Evolutionary conservation across 2,329 filamentous ascomycete genomes (phyloP), one percentile per base, ranked within the genome.

Genomic region (Aspergillus terreus): DNA sequence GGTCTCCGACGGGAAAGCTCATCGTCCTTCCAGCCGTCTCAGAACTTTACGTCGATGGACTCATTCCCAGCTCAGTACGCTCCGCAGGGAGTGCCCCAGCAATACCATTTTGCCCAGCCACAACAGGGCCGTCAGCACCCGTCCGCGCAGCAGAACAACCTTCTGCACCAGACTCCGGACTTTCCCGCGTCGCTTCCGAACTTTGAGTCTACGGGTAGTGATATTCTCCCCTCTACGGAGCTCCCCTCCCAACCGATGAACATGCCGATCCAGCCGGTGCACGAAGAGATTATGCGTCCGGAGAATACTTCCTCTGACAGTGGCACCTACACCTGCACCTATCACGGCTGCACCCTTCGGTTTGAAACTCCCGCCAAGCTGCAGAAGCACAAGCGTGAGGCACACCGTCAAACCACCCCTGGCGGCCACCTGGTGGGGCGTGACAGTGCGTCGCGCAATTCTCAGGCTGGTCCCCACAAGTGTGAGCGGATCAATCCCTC

Each of bases 281-380:
- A 61, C 9, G 59, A 68, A 48, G 60, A 66, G 25, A 62, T 71
- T 36, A 66, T 75, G 56, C 77, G 82, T 76, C 90, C 90, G 0
- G 69, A 75, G 1, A 79, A 84, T 38, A 84, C 86, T 2, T 77
- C 78, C 14, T 88, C 90, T 0, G 89, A 95, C 59, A 82, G 85
- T 17, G 92, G 92, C 11, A 96, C 92, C 0, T 99, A 96, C 73
- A 95, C 92, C 1, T 99, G 94, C 72, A 96, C 92, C 1, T 96
- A 96, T 63, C 91, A 95, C 64, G 90, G 91, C 10, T 97, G 94
- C 67, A 86, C 85, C 0, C 78, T 87, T 59, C 87, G 94, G 48
- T 99, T 99, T 65, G 90, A 95, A 60, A 90, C 90, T 1, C 90
- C 91, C 4, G 80, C 84, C 7, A 84, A 92, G 60, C 79, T 99